A percentile compares a stretch with the other conserved stretches of the same genome.
Evolutionary conservation across 1,139 yeast genomes (phyloP).

Genomic region (Saccharomyces hybrid): DNA sequence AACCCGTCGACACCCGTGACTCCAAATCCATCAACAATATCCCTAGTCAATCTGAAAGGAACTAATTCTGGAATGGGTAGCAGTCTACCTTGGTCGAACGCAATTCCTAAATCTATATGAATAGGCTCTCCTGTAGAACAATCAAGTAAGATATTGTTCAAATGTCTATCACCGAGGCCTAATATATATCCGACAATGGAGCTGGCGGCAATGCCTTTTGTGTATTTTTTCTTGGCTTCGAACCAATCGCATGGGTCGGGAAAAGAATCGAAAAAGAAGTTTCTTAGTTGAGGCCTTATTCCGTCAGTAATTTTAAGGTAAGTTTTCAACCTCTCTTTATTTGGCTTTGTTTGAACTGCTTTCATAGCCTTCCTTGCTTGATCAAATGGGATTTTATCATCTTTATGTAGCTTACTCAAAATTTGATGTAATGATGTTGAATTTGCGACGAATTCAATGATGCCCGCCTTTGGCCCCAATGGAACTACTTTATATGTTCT

Average conservation of each 20-base stretch:
- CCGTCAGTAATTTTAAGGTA: constrained; percentile 45
- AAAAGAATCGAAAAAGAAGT: constrained; percentile 67
- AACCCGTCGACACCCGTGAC: constrained; percentile 72
- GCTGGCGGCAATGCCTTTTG: constrained; percentile 74
- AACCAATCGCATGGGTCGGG: constrained; percentile 69
- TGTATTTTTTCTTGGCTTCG: constrained; percentile 52
- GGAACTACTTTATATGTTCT: constrained; percentile 90
- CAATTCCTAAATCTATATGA: constrained; percentile 93
- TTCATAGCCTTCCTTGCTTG: constrained; percentile 65
- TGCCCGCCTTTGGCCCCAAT: constrained; percentile 78
- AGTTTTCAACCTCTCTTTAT: constrained; percentile 41
- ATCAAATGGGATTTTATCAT: constrained; percentile 43
- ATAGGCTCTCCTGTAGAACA: constrained; percentile 80
- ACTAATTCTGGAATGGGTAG: constrained; percentile 87
- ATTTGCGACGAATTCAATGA: constrained; percentile 81
- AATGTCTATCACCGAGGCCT: constrained; percentile 93
- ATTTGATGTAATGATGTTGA: constrained; percentile 68
- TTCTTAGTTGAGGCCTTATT: constrained; percentile 60
- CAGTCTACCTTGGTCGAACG: constrained; percentile 85
- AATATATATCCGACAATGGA: constrained; percentile 82
- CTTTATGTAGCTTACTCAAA: constrained; percentile 50
- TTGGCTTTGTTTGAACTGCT: constrained; percentile 43
- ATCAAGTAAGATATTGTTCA: constrained; percentile 84
- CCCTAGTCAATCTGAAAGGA: constrained; percentile 87
- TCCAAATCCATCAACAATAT: constrained; percentile 90